A percentile compares a stretch with the other conserved stretches of the same genome.
Evolutionary conservation across 176 grass and related monocot species (phyloP).

Genomic region (Chloris gayana): DNA sequence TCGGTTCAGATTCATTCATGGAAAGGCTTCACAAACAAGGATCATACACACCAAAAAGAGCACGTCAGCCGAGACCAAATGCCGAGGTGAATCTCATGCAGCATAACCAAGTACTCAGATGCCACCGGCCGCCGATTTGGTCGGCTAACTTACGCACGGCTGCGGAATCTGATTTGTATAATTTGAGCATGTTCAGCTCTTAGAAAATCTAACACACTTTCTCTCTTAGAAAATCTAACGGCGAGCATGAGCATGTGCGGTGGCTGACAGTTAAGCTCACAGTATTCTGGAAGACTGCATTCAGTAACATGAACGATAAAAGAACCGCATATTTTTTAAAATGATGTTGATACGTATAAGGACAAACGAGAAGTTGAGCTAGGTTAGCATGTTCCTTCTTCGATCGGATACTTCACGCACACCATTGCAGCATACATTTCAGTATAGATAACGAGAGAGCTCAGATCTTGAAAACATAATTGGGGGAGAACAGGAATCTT

Average conservation of each 20-base stretch:
- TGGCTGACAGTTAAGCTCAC: neutral
- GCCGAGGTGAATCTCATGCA: constrained; percentile 4
- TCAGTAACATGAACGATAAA: neutral
- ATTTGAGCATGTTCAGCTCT: constrained; percentile 5
- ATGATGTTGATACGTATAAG: too few species aligned
- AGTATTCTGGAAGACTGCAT: neutral
- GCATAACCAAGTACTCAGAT: neutral
- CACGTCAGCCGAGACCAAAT: neutral
- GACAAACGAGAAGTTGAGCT: too few species aligned
- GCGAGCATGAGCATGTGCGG: constrained; percentile 10
- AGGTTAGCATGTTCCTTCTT: too few species aligned
- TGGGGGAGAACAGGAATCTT: too few species aligned
- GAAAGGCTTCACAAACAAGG: neutral
- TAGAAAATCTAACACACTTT: constrained; percentile 17
- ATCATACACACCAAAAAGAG: neutral
- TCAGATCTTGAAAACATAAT: too few species aligned
- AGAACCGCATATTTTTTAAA: neutral
- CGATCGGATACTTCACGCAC: too few species aligned
- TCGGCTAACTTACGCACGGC: constrained; percentile 27
- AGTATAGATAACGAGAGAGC: too few species aligned
- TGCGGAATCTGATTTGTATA: constrained; percentile 9
- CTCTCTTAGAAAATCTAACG: constrained; percentile 13
- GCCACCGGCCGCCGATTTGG: constrained; percentile 41
- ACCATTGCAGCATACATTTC: too few species aligned
- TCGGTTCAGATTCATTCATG: constrained; percentile 2